Evolutionary conservation across 495 filamentous ascomycete species (phyloP).

Genomic region (Thozetella sp.): DNA sequence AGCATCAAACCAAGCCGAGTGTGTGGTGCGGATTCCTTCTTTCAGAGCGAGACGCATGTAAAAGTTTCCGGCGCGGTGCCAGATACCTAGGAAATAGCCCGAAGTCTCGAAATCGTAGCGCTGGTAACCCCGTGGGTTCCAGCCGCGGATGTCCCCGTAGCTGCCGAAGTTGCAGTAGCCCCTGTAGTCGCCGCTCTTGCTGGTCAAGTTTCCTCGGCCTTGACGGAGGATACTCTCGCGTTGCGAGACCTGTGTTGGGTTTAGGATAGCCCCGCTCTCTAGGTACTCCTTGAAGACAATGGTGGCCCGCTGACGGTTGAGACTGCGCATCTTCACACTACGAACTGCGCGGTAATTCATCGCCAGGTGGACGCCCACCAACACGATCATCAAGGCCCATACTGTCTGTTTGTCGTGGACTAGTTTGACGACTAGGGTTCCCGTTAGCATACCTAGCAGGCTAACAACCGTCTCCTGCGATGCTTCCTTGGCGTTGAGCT

Average conservation of each 20-base stretch:
- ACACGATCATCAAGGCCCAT: conserved; percentile 70
- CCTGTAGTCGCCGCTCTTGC: conserved; percentile 47
- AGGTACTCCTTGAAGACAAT: conserved; percentile 71
- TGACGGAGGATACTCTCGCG: conserved; percentile 74
- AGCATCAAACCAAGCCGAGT: conserved; percentile 78
- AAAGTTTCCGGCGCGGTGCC: conserved; percentile 35
- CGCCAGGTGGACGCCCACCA: conserved; percentile 74
- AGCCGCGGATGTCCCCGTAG: conserved; percentile 38
- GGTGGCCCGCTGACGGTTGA: conserved; percentile 86
- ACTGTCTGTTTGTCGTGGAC: conserved; percentile 73
- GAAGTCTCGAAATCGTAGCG: conserved; percentile 51
- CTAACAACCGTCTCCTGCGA: conserved; percentile 96
- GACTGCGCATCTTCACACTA: conserved; percentile 78
- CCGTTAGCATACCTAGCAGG: conserved; percentile 84
- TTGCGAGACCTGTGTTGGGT: conserved; percentile 62
- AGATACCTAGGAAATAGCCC: conserved; percentile 58
- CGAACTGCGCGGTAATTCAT: conserved; percentile 87
- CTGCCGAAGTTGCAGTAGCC: conserved; percentile 37
- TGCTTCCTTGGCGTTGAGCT: conserved; percentile 94
- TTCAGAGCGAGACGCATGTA: conserved; percentile 67
- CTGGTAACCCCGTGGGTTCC: conserved; percentile 41
- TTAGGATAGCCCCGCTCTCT: conserved; percentile 51
- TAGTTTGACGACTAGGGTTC: conserved; percentile 76
- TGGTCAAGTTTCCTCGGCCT: conserved; percentile 37
- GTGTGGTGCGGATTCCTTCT: conserved; percentile 50